phyloP scores from a whole-genome alignment of 371 early-diverging fungal genomes.

The Mortierella sp. region DNA sequence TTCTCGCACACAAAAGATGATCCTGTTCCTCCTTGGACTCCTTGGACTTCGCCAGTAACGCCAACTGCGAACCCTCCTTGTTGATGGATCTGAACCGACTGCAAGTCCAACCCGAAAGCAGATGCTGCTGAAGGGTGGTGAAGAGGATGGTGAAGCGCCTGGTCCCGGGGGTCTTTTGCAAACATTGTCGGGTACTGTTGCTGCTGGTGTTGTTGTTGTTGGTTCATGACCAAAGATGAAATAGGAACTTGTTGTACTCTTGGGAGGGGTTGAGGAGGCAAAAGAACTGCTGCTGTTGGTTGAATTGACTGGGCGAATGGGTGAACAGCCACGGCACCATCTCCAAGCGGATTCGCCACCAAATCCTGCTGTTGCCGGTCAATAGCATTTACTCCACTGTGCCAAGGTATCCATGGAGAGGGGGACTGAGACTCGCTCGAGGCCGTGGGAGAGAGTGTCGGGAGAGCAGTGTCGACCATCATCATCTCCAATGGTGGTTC shows the following conservation, averaged over 20 bases:
- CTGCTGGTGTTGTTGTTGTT: background rate
- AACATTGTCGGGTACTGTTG: background rate
- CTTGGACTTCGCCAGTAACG: background rate
- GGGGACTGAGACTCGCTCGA: slow-evolving; percentile 22
- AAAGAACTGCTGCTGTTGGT: background rate
- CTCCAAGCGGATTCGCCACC: background rate
- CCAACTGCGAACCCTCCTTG: background rate
- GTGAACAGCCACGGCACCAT: background rate
- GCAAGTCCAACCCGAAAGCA: background rate
- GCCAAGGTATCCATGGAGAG: slow-evolving; percentile 34
- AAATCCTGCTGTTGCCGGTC: slow-evolving; percentile 1
- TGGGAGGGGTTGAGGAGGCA: background rate
- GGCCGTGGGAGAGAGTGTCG: slow-evolving; percentile 19
- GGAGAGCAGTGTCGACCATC: slow-evolving; percentile 9
- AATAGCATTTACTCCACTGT: background rate
- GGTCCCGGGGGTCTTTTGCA: background rate
- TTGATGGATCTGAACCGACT: background rate
- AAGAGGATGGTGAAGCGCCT: background rate
- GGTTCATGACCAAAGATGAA: background rate
- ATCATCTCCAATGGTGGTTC: background rate
- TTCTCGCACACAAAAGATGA: background rate
- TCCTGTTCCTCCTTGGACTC: background rate
- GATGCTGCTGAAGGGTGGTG: background rate
- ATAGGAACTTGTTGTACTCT: background rate
- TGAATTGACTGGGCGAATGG: background rate